Conservation (phyloP, 148 eudicot genomes). For the Cornus kousa region DNA sequence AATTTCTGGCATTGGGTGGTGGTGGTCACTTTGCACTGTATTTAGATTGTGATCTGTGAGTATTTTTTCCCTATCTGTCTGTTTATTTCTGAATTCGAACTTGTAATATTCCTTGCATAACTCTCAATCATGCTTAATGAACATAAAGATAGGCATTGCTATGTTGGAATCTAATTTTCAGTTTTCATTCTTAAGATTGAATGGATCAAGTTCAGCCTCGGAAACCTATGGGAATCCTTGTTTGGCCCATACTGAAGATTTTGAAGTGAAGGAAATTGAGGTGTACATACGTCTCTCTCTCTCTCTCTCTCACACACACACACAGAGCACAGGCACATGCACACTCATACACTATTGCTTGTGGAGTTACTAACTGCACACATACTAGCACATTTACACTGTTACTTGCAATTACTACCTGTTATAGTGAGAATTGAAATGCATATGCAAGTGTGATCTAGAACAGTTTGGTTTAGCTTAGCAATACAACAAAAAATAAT, state of each 20-base stretch:
- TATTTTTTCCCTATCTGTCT: conserved; percentile 9
- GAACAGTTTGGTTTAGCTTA: neutral
- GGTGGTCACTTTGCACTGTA: conserved; percentile 87
- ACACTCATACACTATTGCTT: neutral
- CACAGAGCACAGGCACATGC: neutral
- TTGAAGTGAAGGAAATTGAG: conserved; percentile 93
- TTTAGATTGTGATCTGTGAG: conserved; percentile 89
- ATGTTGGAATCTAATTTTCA: neutral
- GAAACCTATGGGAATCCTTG: conserved; percentile 94
- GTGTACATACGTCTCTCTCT: conserved; percentile 22
- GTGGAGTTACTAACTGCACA: neutral
- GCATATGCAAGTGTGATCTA: neutral
- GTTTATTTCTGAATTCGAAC: neutral
- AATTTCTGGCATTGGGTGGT: conserved; percentile 87
- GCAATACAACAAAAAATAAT: neutral
- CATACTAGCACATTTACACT: neutral
- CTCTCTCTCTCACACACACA: neutral
- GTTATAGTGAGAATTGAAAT: neutral
- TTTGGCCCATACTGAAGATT: conserved; percentile 62
- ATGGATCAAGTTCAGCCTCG: conserved; percentile 86
- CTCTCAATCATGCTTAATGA: neutral
- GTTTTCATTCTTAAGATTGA: conserved; percentile 41
- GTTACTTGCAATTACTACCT: neutral
- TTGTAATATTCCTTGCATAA: neutral
- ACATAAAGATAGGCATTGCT: neutral